Base-by-base conservation (phyloP, 2,329 filamentous ascomycete species). In the Penicillium sp. region DNA sequence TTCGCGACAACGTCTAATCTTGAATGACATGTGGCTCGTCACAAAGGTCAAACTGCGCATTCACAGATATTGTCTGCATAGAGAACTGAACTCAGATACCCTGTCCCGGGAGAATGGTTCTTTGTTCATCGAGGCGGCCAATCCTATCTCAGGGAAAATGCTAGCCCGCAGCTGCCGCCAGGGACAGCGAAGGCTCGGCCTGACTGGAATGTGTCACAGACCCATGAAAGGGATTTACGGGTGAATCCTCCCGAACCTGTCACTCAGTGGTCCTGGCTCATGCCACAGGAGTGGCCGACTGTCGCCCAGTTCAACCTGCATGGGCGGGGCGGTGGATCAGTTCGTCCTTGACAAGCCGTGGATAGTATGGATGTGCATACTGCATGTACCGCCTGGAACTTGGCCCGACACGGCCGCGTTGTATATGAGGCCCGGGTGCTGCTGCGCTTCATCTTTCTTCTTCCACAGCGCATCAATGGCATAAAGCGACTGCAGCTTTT, bases 361-460 rank as follows among this genome's bases (percentile, higher is more conserved):
- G 50, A 39, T 36, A 62, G 62, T 49, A 63, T 65, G 52, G 62
- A 62, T 65, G 48, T 65, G 59, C 63, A 64, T 64, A 61, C 62
- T 64, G 56, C 58, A 55, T 49, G 39, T 43, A 43, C 26, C 49
- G 55, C 56, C 55, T 56, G 40, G 52, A 48, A 55, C 52, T 55
- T 53, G 51, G 48, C 49, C 46, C 24, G 37, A 51, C 48, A 47
- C 34, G 29, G 48, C 39, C 31, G 34, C 50, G 44, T 58, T 46
- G 52, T 65, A 65, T 65, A 64, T 64, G 50, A 5, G 10, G 24
- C 50, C 51, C 48, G 34, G 43, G 54, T 40, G 51, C 24, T 16
- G 45, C 58, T 56, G n/a, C 39, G 19, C 19, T 39, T 28, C 24
- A 28, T n/a, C 21, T n/a, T 2, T 31, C 54, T 43, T 55, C 26